These are phyloP conservation scores for Fusarium devonianum DNA, from an alignment of 2,329 filamentous ascomycete species.

Conservation along the genomic window DNA sequence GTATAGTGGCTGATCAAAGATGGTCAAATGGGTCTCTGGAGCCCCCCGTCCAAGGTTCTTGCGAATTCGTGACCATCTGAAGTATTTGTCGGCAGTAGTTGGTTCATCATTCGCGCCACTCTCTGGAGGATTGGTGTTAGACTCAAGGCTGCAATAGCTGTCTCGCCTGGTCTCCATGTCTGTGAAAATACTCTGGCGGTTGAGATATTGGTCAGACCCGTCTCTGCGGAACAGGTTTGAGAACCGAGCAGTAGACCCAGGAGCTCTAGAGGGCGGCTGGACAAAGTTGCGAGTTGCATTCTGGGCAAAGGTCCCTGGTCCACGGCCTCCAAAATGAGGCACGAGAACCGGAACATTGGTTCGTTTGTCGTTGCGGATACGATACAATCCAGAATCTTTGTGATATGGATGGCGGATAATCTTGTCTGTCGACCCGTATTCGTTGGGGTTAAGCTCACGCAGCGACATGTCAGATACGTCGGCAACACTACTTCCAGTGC, in stretches of 20 bases:
- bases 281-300: slow-evolving; percentile 36
- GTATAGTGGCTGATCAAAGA: slow-evolving; percentile 38
- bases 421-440: slow-evolving; percentile 37
- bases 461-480: slow-evolving; percentile 51
- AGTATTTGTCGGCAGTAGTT: slow-evolving; percentile 9
- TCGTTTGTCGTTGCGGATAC: slow-evolving; percentile 35
- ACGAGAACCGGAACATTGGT: slow-evolving; percentile 31
- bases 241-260: slow-evolving; percentile 38
- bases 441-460: slow-evolving; percentile 26
- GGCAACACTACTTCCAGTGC: slow-evolving; percentile 54
- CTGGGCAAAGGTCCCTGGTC: slow-evolving; percentile 20
- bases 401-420: slow-evolving; percentile 41
- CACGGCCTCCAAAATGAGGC: slow-evolving; percentile 27
- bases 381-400: slow-evolving; percentile 19
- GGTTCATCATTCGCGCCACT: not conserved
- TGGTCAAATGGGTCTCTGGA: slow-evolving; percentile 32
- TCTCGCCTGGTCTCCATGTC: slow-evolving; percentile 37
- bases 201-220: slow-evolving; percentile 1
- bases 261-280: slow-evolving; percentile 31
- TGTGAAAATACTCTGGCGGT: slow-evolving; percentile 20
- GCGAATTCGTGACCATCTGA: slow-evolving; percentile 40
- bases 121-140: slow-evolving; percentile 25
- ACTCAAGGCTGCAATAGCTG: slow-evolving; percentile 46
- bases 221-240: slow-evolving; percentile 40
- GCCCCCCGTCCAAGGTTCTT: slow-evolving; percentile 36